A percentile compares a stretch with the other conserved stretches of the same genome.
These are phyloP conservation scores for Kuraishia cidri DNA, from an alignment of 805 yeast species.

Conservation along the genomic window DNA sequence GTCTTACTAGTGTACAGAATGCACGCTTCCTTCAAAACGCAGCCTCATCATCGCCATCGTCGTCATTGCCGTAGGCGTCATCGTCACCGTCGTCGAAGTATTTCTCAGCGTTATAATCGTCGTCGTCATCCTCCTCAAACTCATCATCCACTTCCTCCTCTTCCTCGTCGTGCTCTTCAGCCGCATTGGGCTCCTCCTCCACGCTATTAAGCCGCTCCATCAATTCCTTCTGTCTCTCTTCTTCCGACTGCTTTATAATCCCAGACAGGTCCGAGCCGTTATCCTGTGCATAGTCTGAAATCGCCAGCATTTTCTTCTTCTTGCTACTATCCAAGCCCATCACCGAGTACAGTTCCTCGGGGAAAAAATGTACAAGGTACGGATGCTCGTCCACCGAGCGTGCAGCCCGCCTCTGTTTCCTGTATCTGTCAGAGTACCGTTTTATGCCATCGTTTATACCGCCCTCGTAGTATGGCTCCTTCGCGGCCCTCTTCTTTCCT, in stretches of 20 bases:
- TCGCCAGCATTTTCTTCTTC: slow-evolving; percentile 37
- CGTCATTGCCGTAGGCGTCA: slow-evolving; percentile 43
- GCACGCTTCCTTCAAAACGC: slow-evolving; percentile 54
- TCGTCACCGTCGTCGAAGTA: slow-evolving; percentile 71
- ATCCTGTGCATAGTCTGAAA: slow-evolving; percentile 25
- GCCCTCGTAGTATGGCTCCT: slow-evolving; percentile 25
- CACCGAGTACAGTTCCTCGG: slow-evolving; percentile 64
- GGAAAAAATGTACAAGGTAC: slow-evolving; percentile 60
- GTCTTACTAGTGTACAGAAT: too few relatives aligned
- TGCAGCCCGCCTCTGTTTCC: slow-evolving; percentile 61
- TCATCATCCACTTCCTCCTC: slow-evolving; percentile 62
- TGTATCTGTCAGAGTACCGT: slow-evolving; percentile 75
- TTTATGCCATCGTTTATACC: slow-evolving; percentile 60
- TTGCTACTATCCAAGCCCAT: slow-evolving; percentile 58
- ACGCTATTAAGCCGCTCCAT: slow-evolving; percentile 28
- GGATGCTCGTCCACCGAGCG: slow-evolving; percentile 75
- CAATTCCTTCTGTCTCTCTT: slow-evolving; percentile 22
- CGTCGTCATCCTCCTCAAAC: slow-evolving; percentile 66
- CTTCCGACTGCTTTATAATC: slow-evolving; percentile 22
- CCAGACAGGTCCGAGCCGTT: slow-evolving; percentile 28
- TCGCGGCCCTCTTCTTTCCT: slow-evolving; percentile 10
- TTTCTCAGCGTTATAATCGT: slow-evolving; percentile 72
- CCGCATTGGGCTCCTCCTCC: slow-evolving; percentile 22
- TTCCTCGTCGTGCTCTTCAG: slow-evolving; percentile 30
- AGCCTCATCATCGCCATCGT: slow-evolving; percentile 56